phyloP scores from a whole-genome alignment of 2,329 filamentous ascomycete species.

The Apiospora marii region DNA sequence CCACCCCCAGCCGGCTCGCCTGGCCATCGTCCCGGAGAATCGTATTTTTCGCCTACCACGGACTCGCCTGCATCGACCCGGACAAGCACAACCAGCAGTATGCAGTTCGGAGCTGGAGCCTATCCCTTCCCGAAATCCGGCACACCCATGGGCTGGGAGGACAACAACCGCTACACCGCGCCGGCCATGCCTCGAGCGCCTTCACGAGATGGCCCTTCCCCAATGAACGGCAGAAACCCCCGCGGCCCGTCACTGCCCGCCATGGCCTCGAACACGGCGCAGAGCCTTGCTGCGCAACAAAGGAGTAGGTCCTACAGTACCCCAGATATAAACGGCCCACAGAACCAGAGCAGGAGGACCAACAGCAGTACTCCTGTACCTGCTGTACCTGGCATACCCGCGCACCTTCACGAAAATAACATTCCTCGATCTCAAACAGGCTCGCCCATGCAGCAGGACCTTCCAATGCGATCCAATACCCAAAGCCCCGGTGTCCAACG shows the following conservation, averaged over 20 bases:
- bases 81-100: conserved; percentile 76
- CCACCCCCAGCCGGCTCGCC: conserved; percentile 61
- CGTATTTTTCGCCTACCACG: conserved; percentile 89
- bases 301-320: conserved; percentile 92
- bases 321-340: conserved; percentile 84
- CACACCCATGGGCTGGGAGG: conserved; percentile 75
- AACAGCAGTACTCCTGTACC: conserved; percentile 67
- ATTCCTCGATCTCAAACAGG: conserved; percentile 83
- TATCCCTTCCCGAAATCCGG: conserved; percentile 78
- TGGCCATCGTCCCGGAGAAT: conserved; percentile 70
- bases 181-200: conserved; percentile 83
- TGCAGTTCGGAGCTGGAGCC: conserved; percentile 63
- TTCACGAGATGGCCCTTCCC: conserved; percentile 77
- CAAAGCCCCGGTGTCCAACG: conserved; percentile 75
- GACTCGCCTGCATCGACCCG: conserved; percentile 82
- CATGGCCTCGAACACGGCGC: conserved; percentile 63
- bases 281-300: conserved; percentile 69
- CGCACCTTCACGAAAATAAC: conserved; percentile 70
- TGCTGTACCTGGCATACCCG: conserved; percentile 78
- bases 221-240: conserved; percentile 66
- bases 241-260: conserved; percentile 83
- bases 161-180: conserved; percentile 83
- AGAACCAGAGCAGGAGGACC: conserved; percentile 59
- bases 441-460: conserved; percentile 74
- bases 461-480: conserved; percentile 73